Percentiles rank a stretch among this genome's conserved stretches.
Conservation (phyloP, 345 rosid genomes). For the Nasturtium officinale region DNA sequence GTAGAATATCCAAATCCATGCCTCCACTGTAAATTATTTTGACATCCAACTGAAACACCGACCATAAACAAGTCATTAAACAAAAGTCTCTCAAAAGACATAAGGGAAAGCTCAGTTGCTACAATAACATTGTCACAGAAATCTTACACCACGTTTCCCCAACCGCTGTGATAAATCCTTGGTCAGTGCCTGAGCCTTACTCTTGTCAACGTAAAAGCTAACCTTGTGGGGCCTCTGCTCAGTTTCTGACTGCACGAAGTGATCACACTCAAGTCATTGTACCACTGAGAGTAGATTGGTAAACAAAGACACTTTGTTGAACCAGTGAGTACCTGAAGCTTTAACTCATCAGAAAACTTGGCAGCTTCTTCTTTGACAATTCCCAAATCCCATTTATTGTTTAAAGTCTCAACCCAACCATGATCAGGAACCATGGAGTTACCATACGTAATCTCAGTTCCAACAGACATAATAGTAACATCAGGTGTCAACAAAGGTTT, state of each 20-base stretch:
- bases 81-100: not conserved
- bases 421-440: slow-evolving; percentile 80
- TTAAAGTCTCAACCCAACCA: slow-evolving; percentile 86
- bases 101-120: not conserved
- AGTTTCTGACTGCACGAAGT: slow-evolving; percentile 67
- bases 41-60: slow-evolving; percentile 72
- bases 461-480: slow-evolving; percentile 94
- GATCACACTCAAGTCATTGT: slow-evolving; percentile 17
- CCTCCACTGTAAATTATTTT: slow-evolving; percentile 95
- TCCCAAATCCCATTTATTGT: slow-evolving; percentile 80
- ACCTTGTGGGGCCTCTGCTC: slow-evolving; percentile 91
- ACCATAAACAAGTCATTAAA: not conserved
- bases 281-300: slow-evolving; percentile 1
- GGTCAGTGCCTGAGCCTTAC: slow-evolving; percentile 70
- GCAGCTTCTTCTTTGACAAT: slow-evolving; percentile 70
- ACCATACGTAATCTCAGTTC: slow-evolving; percentile 97
- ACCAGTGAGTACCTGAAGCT: slow-evolving; percentile 68
- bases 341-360: slow-evolving; percentile 83
- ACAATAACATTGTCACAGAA: not conserved
- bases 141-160: slow-evolving; percentile 67
- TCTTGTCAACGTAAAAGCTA: slow-evolving; percentile 85
- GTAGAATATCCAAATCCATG: slow-evolving; percentile 89
- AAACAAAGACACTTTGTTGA: not conserved
- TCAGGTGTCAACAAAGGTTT: slow-evolving; percentile 95
- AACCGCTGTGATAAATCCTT: slow-evolving; percentile 63